Conservation (phyloP, 2,329 filamentous ascomycete species). For the Pestalotiopsis sp. region DNA sequence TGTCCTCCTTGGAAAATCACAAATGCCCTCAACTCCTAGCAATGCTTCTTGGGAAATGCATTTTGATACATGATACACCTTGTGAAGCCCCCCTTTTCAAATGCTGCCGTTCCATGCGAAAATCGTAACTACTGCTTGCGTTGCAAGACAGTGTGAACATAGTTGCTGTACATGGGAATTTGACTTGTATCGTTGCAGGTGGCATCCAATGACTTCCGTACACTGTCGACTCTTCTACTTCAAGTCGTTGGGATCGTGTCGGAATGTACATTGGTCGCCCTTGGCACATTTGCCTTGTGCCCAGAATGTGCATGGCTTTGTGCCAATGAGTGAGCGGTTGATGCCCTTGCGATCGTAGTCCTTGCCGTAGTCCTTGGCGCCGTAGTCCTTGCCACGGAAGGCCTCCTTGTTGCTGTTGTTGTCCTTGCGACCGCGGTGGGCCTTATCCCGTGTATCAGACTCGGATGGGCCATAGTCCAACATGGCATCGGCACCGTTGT, state of each 20-base stretch:
- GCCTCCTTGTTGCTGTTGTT: constrained; percentile 16
- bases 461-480: constrained; percentile 17
- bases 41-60: background rate
- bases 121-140: background rate
- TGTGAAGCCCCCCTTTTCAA: background rate
- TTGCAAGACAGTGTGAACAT: background rate
- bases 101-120: background rate
- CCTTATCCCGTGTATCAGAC: constrained; percentile 18
- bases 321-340: constrained; percentile 63
- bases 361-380: background rate
- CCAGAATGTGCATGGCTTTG: constrained; percentile 72
- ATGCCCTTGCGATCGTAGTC: constrained; percentile 41
- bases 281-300: constrained; percentile 72
- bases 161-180: background rate
- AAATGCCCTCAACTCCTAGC: background rate
- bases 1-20: background rate
- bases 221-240: constrained; percentile 19
- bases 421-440: constrained; percentile 41
- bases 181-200: background rate
- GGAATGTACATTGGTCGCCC: constrained; percentile 74
- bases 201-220: background rate
- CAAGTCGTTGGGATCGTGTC: constrained; percentile 56
- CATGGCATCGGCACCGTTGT: constrained; percentile 2
- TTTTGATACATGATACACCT: background rate
- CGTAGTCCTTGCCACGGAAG: constrained; percentile 16